A percentile compares a stretch with the other conserved stretches of the same genome.
Evolutionary conservation across 768 basidiomycete genomes (phyloP).

Genomic region (Termitomyces sp.): DNA sequence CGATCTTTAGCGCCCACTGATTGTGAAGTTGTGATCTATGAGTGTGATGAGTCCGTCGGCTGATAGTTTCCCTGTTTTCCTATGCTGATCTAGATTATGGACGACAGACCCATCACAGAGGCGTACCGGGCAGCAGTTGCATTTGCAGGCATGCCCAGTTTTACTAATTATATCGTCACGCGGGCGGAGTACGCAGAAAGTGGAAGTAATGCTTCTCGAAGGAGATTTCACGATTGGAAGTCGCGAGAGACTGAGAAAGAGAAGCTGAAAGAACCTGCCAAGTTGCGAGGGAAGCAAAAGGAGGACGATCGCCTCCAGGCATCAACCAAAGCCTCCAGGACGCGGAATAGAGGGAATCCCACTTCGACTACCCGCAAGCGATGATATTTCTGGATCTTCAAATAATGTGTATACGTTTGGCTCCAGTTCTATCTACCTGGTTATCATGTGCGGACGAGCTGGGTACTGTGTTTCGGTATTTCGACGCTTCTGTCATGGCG

Average conservation of each 20-base stretch:
- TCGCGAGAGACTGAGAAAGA: conserved; percentile 30
- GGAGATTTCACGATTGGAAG: conserved; percentile 70
- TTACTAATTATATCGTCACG: conserved; percentile 54
- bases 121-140: conserved; percentile 56
- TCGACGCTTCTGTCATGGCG: neutral
- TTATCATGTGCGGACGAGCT: neutral
- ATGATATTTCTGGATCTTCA: neutral
- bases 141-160: conserved; percentile 50
- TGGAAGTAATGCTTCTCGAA: conserved; percentile 69
- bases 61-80: conserved; percentile 6
- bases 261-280: conserved; percentile 23
- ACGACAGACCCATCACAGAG: conserved; percentile 57
- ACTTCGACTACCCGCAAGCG: conserved; percentile 15
- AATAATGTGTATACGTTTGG: neutral
- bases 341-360: conserved; percentile 9
- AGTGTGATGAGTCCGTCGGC: conserved; percentile 63
- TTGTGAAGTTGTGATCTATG: conserved; percentile 67
- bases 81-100: conserved; percentile 9
- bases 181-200: conserved; percentile 81
- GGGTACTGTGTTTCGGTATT: neutral
- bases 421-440: neutral
- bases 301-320: conserved; percentile 27
- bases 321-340: conserved; percentile 15
- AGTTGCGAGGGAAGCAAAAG: conserved; percentile 25
- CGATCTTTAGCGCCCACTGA: conserved; percentile 79